phyloP scores from a whole-genome alignment of 208 protist species.

The Wallacemonas sp. region DNA sequence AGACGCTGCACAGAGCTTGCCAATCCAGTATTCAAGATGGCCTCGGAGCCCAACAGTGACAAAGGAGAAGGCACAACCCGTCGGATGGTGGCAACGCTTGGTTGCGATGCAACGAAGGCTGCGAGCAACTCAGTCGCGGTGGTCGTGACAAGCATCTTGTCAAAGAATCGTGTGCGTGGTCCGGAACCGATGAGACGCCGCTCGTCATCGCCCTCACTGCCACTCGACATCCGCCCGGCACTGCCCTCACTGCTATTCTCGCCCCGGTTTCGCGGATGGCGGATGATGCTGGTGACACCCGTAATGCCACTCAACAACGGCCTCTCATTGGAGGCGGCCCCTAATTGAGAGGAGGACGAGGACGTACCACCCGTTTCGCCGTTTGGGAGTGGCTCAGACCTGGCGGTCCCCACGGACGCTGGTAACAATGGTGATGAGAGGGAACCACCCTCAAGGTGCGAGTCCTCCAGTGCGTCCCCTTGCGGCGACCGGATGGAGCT shows the following conservation, averaged over 20 bases:
- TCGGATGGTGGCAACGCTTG: conserved; percentile 11
- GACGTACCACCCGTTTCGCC: too few relatives aligned
- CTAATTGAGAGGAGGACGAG: neutral
- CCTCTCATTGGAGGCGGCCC: too few relatives aligned
- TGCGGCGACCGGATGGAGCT: neutral
- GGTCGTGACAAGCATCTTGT: conserved; percentile 5
- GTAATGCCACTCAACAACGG: conserved; percentile 9
- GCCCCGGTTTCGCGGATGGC: neutral
- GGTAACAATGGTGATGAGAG: neutral
- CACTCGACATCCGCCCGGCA: neutral
- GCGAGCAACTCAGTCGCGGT: conserved; percentile 42
- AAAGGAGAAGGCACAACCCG: conserved; percentile 23
- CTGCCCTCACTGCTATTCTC: neutral
- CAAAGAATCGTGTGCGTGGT: neutral
- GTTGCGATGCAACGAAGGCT: conserved; percentile 22
- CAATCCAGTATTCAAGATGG: conserved; percentile 21
- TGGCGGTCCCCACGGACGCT: neutral
- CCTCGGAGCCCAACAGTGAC: conserved; percentile 13
- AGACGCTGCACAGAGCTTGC: conserved; percentile 54
- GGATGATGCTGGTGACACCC: conserved; percentile 7
- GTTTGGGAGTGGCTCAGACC: too few relatives aligned
- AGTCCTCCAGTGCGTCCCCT: neutral
- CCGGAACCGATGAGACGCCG: neutral
- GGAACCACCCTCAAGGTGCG: neutral
- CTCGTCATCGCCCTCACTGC: conserved; percentile 1